Evolutionary conservation across 352 stramenopile species (phyloP).

Genomic region (Aphanomyces invadans): DNA sequence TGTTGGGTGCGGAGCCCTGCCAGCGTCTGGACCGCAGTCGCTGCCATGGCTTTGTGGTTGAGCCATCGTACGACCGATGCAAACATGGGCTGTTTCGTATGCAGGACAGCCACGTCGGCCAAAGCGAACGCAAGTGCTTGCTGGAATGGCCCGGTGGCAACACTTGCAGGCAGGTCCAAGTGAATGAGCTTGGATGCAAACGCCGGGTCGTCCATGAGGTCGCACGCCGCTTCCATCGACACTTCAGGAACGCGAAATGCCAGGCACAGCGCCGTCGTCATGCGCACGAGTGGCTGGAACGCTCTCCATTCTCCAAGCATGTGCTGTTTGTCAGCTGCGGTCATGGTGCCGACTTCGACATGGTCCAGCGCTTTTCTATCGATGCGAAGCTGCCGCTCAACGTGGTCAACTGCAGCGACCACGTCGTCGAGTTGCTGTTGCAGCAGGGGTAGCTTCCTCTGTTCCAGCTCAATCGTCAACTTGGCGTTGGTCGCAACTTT

Average conservation of each 20-base stretch:
- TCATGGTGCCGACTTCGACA: neutral
- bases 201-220: neutral
- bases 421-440: neutral
- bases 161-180: neutral
- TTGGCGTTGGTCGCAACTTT: neutral
- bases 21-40: neutral
- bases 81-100: constrained; percentile 1
- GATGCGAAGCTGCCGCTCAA: neutral
- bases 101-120: constrained; percentile 3
- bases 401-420: neutral
- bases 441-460: neutral
- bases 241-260: neutral
- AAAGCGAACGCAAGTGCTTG: neutral
- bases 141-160: neutral
- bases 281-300: constrained; percentile 4
- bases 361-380: neutral
- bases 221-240: neutral
- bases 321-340: neutral
- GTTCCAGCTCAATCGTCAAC: neutral
- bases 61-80: neutral
- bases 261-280: neutral
- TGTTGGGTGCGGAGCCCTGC: neutral
- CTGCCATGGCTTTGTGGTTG: neutral
- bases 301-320: neutral
- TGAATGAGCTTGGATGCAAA: neutral